phyloP scores from a whole-genome alignment of 192 early-diverging fungal genomes.

The Coemansia guatemalensis region DNA sequence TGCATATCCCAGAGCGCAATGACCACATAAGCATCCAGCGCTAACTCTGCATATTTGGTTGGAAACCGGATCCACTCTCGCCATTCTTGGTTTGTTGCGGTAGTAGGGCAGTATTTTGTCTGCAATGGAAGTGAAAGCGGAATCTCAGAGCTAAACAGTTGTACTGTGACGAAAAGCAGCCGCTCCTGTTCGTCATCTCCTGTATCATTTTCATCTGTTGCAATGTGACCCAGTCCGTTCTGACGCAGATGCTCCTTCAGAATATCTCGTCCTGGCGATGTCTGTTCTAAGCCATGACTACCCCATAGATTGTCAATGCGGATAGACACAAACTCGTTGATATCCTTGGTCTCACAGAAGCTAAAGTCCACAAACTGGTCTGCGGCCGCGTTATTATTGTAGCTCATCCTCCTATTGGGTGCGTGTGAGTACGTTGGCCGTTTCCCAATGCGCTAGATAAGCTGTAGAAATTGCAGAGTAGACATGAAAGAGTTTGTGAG shows the following conservation, averaged over 20 bases:
- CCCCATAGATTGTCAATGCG: constrained; percentile 50
- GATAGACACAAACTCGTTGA: constrained; percentile 46
- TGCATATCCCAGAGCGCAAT: constrained; percentile 81
- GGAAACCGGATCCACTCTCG: constrained; percentile 94
- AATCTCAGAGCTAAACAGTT: constrained; percentile 48
- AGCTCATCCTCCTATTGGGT: constrained; percentile 27
- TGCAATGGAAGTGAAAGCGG: constrained; percentile 45
- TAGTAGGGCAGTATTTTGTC: constrained; percentile 36
- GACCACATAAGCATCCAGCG: constrained; percentile 64
- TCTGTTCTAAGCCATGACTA: constrained; percentile 4
- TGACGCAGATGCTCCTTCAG: constrained; percentile 34
- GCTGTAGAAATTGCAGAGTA: too few species aligned
- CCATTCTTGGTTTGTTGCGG: constrained; percentile 56
- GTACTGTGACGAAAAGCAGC: constrained; percentile 41
- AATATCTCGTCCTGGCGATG: constrained; percentile 7
- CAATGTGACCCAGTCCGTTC: constrained; percentile 13
- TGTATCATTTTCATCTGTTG: constrained; percentile 3
- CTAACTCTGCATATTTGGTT: constrained; percentile 82
- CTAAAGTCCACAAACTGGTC: constrained; percentile 54
- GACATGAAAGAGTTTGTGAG: too few species aligned
- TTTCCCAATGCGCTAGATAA: too few species aligned
- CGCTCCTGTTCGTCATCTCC: background rate
- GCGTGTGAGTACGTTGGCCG: too few species aligned
- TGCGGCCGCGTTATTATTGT: constrained; percentile 19
- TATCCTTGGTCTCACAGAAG: constrained; percentile 52